Base-by-base conservation (phyloP, 345 rosid genomes). In the Orychophragmus violaceus region DNA sequence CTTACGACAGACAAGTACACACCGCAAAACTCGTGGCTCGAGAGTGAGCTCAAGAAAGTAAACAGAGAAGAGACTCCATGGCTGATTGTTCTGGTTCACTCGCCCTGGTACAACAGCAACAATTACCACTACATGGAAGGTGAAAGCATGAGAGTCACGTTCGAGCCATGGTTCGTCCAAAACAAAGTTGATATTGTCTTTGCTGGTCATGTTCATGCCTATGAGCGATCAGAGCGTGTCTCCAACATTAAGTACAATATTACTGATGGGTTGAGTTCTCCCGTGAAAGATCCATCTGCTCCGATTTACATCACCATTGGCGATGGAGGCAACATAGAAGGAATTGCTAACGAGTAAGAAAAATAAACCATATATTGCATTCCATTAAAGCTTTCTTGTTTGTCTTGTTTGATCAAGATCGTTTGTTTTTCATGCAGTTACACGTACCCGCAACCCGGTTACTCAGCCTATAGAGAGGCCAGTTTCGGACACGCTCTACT, bases 271-370 rank as follows among this genome's bases (percentile, higher is more conserved):
- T 32, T 71, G 50, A 61, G 81, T 32, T 42, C 18, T 65, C 94
- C 86, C 1, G 63, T 69, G 9, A 59, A 78, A 22, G 78, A 85
- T 56, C 59, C 57, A 53, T 76, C 82, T 4, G 94, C 90, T 2
- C 90, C 88, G 0, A 80, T 85, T 9, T 82, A 82, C 33, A 69
- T 84, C 17, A 87, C 83, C 4, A 83, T 87, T 7, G 89, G 92
- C 13, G 93, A 84, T 62, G 93, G 90, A 59, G 93, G 93, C 36
- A 87, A 87, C 62, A 81, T 80, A 3, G 93, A 87, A 83, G 94
- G 94, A 72, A 68, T 84, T 13, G 88, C 88, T 14, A 74, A 49
- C 6, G 64, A 64, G 88, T 84, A 53, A 44, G 29, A 10, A 33
- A 1, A 58, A 1, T 36, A 8, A 25, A 21, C 13, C 19, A 19